Percentiles rank a stretch among this genome's conserved stretches.
phyloP scores from a whole-genome alignment of 192 early-diverging fungal species.

The Backusella sp. region DNA sequence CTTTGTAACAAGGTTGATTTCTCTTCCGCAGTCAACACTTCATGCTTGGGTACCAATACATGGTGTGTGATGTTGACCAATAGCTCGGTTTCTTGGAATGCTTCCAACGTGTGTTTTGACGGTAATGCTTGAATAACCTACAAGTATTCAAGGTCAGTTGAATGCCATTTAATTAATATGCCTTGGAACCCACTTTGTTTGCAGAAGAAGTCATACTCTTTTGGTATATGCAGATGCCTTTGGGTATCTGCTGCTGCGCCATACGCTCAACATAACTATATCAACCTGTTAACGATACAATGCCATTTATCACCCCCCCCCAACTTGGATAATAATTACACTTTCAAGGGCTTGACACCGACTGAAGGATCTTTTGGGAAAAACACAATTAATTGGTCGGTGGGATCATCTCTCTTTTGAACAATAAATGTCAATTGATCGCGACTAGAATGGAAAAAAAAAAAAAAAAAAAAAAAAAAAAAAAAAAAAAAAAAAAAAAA shows the following conservation, averaged over 20 bases:
- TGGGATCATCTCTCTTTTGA: constrained; percentile 74
- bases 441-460: constrained; percentile 53
- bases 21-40: constrained; percentile 80
- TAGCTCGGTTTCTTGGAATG: constrained; percentile 89
- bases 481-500: too few species aligned
- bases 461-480: too few species aligned
- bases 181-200: constrained; percentile 55
- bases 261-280: constrained; percentile 71
- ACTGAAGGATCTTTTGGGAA: constrained; percentile 90
- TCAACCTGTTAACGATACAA: constrained; percentile 1
- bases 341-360: constrained; percentile 87
- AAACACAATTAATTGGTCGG: constrained; percentile 86
- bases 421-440: constrained; percentile 82
- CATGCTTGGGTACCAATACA: constrained; percentile 92
- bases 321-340: constrained; percentile 48
- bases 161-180: too few species aligned
- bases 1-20: constrained; percentile 86
- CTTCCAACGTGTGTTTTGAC: constrained; percentile 73
- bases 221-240: constrained; percentile 87
- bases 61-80: constrained; percentile 98
- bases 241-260: constrained; percentile 76
- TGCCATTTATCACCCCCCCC: neutral
- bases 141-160: neutral
- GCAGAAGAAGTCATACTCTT: constrained; percentile 83
- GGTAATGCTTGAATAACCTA: constrained; percentile 67